Evolutionary conservation across 2,329 filamentous ascomycete species (phyloP), one percentile per base, ranked within the genome.

Genomic region (Ophiostoma piceae): DNA sequence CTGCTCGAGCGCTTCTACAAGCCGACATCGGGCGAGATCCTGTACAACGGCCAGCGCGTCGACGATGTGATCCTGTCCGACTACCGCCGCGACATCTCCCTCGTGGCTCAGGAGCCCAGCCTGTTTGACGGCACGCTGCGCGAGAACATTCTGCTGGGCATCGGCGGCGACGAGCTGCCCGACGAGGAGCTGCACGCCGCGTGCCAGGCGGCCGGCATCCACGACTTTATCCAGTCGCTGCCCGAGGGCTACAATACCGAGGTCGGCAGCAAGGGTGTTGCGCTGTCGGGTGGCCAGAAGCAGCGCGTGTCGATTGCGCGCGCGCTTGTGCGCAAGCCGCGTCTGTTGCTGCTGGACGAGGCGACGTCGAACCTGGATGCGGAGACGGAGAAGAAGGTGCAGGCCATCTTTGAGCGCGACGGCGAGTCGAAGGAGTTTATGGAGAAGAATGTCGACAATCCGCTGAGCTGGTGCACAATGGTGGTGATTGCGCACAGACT

Each of bases 401-500:
- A 73, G 69, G 70, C 68, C 5, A 70, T 74, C n/a, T 71, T 72
- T 22, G 73, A 73, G 69, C 62, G 70, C 67, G 57, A 64, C 2
- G 67, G 37, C 82, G 84, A 39, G 9, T 19, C 51, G n/a, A 57
- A 57, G 19, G 43, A 29, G 26, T 29, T 29, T 29, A 29, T 29
- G 26, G 26, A 47, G 26, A 62, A 62, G 57, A 62, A 32, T 9
- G 2, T 19, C 14, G 57, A 62, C 26, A 62, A 62, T 26, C 57
- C 57, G 26, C 57, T 62, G 57, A 62, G 57, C 57, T 62, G 57
- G 22, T 69, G 87, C 67, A 89, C 87, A 69, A 91, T 88, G 0
- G 87, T 91, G 71, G 88, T 88, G 0, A 88, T 91, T 7, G 88
- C 88, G 14, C 88, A 91, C 78, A 81, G 88, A 39, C 78, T 91